phyloP scores from a whole-genome alignment of 2,329 filamentous ascomycete genomes.

The Cladosporium sp. region DNA sequence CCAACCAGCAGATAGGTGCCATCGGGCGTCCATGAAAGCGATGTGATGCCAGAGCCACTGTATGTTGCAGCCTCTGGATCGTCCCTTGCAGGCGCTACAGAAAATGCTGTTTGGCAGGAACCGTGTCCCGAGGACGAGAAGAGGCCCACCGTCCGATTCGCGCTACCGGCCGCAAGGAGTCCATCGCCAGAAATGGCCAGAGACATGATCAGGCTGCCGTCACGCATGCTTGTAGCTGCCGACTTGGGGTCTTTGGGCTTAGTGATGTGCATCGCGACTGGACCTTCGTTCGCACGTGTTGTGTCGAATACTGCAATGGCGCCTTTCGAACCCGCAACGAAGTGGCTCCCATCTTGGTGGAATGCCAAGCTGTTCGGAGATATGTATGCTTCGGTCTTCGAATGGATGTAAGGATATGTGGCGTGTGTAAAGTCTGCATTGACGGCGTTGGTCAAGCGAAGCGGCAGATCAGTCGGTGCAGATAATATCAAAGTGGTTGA shows the following conservation, averaged over 20 bases:
- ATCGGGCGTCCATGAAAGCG: conserved; percentile 55
- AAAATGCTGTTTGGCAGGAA: conserved; percentile 47
- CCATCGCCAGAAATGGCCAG: conserved; percentile 46
- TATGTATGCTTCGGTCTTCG: conserved; percentile 54
- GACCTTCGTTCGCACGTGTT: conserved; percentile 40
- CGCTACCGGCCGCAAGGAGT: conserved; percentile 55
- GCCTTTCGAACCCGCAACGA: conserved; percentile 55
- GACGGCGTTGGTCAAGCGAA: conserved; percentile 54
- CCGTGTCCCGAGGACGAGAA: conserved; percentile 46
- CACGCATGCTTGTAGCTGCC: conserved; percentile 31
- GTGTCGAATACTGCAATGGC: conserved; percentile 55
- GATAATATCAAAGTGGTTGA: conserved; percentile 49
- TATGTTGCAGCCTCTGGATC: conserved; percentile 20
- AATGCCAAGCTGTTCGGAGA: conserved; percentile 55
- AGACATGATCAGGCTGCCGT: conserved; percentile 52
- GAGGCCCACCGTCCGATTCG: conserved; percentile 52
- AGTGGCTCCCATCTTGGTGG: conserved; percentile 43
- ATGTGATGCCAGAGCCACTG: conserved; percentile 51
- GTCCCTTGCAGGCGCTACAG: conserved; percentile 22
- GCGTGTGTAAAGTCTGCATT: conserved; percentile 42
- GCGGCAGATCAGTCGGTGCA: conserved; percentile 51
- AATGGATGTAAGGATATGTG: conserved; percentile 52
- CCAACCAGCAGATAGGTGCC: conserved; percentile 56
- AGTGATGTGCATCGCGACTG: conserved; percentile 37
- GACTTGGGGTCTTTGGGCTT: conserved; percentile 37